Evolutionary conservation across 257 asterid genomes (phyloP).

Genomic region (Plantago major): DNA sequence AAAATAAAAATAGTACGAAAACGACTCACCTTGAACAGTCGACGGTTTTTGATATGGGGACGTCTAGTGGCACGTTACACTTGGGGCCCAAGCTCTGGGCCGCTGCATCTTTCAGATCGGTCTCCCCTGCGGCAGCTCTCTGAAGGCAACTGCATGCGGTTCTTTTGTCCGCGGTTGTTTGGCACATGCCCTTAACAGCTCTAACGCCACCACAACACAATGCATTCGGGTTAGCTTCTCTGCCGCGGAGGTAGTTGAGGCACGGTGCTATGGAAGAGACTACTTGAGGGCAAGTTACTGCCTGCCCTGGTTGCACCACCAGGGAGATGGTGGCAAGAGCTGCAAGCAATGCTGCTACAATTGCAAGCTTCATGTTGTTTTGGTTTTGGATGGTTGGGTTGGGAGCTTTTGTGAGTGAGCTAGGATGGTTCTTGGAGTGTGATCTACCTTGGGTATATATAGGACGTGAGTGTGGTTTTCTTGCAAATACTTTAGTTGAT

Average conservation of each 20-base stretch:
- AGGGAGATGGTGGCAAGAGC: slow-evolving; percentile 17
- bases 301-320: slow-evolving; percentile 22
- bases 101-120: slow-evolving; percentile 33
- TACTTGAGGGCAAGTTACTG: slow-evolving; percentile 35
- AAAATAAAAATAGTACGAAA: neutral
- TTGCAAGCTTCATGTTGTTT: slow-evolving; percentile 24
- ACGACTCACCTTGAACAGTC: slow-evolving; percentile 28
- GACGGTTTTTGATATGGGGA: slow-evolving; percentile 35
- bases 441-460: neutral
- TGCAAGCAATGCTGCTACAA: slow-evolving; percentile 21
- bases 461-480: neutral
- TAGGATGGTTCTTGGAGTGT: neutral
- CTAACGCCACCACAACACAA: slow-evolving; percentile 33
- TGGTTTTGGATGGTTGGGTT: neutral
- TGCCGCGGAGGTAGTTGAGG: slow-evolving; percentile 29
- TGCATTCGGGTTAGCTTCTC: slow-evolving; percentile 18
- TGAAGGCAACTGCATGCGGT: slow-evolving; percentile 33
- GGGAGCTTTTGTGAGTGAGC: slow-evolving; percentile 5
- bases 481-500: neutral
- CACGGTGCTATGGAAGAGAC: slow-evolving; percentile 30
- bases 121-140: slow-evolving; percentile 27
- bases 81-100: slow-evolving; percentile 33
- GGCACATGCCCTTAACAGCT: slow-evolving; percentile 19
- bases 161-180: slow-evolving; percentile 25
- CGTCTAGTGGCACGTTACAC: slow-evolving; percentile 31